Evolutionary conservation across 768 basidiomycete genomes (phyloP).

Genomic region (Roridomyces roridus): DNA sequence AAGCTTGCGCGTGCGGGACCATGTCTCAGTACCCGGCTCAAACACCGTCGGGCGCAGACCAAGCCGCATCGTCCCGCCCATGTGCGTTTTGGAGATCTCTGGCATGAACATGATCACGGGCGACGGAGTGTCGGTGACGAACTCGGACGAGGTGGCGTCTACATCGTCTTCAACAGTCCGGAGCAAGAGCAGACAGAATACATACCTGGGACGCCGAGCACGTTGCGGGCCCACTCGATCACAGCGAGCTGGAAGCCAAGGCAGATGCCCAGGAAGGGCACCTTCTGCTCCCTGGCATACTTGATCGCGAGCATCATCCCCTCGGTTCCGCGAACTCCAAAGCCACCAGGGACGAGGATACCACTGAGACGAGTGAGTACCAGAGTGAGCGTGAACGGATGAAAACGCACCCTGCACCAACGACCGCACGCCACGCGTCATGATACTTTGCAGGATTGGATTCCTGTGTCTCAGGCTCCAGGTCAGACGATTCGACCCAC

Average conservation of each 20-base stretch:
- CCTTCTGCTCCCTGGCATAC: constrained; percentile 93
- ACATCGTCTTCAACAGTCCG: constrained; percentile 16
- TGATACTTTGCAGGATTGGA: constrained; percentile 87
- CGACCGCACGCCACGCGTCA: constrained; percentile 93
- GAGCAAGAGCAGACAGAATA: constrained; percentile 2
- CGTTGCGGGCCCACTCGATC: constrained; percentile 90
- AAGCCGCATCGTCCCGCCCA: constrained; percentile 99
- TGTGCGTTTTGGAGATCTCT: constrained; percentile 95
- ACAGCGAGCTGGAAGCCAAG: constrained; percentile 98
- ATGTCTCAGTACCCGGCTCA: constrained; percentile 66
- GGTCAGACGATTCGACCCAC: constrained; percentile 97
- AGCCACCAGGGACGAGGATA: constrained; percentile 97
- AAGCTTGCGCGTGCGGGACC: constrained; percentile 76
- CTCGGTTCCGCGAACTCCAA: constrained; percentile 91
- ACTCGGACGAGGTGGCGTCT: constrained; percentile 91
- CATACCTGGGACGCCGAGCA: constrained; percentile 73
- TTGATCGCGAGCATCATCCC: constrained; percentile 99
- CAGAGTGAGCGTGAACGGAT: background rate
- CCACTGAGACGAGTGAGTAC: constrained; percentile 57
- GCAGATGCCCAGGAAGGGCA: constrained; percentile 96
- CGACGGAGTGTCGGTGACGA: constrained; percentile 62
- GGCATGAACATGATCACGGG: constrained; percentile 97
- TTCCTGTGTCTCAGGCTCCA: constrained; percentile 84
- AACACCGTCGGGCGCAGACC: constrained; percentile 97
- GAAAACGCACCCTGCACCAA: constrained; percentile 77